Evolutionary conservation across 78 protist genomes (phyloP).

Genomic region (Creolimax fragrantissima): DNA sequence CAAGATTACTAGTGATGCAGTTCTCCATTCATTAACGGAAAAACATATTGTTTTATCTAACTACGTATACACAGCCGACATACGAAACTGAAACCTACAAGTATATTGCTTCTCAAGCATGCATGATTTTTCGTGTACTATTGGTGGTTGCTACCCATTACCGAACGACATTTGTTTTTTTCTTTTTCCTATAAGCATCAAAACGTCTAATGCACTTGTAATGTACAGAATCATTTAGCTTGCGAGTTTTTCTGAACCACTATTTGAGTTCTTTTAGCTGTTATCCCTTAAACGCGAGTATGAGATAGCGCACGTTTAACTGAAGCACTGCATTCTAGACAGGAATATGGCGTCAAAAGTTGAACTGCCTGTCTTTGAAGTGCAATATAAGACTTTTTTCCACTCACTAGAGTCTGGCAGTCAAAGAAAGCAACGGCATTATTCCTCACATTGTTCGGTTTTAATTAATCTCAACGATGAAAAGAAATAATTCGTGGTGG

Average conservation of each 20-base stretch:
- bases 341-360: not conserved
- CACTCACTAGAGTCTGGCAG: not conserved
- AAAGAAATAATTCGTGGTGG: not conserved
- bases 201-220: not conserved
- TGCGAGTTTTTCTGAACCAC: not conserved
- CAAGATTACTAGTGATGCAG: too few relatives aligned
- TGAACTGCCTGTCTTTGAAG: not conserved
- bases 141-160: too few relatives aligned
- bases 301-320: not conserved
- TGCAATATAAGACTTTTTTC: conserved; percentile 1
- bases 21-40: too few relatives aligned
- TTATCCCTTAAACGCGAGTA: not conserved
- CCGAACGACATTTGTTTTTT: not conserved
- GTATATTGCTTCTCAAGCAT: too few relatives aligned
- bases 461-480: not conserved
- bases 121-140: not conserved
- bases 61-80: too few relatives aligned
- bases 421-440: not conserved
- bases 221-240: not conserved
- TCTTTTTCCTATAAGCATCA: not conserved
- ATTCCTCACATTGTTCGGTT: not conserved
- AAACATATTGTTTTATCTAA: too few relatives aligned
- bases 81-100: too few relatives aligned
- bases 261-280: not conserved
- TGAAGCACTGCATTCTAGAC: not conserved